These are phyloP conservation scores for Raffaelea albimanens DNA, from an alignment of 2,329 filamentous ascomycete species.

Conservation along the genomic window DNA sequence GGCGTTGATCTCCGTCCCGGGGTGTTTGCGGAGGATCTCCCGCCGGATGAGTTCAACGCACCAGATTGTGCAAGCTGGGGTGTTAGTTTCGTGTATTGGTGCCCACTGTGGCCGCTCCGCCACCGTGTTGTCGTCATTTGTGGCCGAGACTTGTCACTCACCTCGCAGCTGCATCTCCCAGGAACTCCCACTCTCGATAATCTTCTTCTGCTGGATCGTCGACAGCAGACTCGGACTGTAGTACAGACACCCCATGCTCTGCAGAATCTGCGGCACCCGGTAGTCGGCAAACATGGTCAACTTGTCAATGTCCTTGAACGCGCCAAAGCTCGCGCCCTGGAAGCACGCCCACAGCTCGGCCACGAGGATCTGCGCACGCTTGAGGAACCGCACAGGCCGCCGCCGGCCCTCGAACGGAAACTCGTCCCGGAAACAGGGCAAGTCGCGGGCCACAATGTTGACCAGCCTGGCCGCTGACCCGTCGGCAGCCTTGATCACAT, in stretches of 20 bases:
- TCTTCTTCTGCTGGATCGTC: constrained; percentile 54
- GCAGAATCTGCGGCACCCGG: constrained; percentile 86
- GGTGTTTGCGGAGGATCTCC: constrained; percentile 67
- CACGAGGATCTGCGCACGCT: constrained; percentile 90
- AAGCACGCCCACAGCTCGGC: constrained; percentile 97
- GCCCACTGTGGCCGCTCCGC: no score
- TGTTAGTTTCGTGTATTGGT: no score
- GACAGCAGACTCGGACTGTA: constrained; percentile 74
- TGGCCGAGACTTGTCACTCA: no score
- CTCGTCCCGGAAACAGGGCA: constrained; percentile 80
- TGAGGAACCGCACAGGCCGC: constrained; percentile 69
- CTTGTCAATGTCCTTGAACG: constrained; percentile 83
- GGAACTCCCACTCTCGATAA: constrained; percentile 59
- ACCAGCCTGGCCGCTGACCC: constrained; percentile 77
- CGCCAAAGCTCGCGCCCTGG: constrained; percentile 66
- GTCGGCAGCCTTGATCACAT: constrained; percentile 64
- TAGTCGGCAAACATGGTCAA: constrained; percentile 99
- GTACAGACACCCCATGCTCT: constrained; percentile 69
- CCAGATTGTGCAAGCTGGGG: constrained; percentile 91
- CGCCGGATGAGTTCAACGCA: constrained; percentile 80
- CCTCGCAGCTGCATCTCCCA: constrained; percentile 86
- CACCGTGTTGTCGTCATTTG: no score
- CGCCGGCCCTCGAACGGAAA: constrained; percentile 62
- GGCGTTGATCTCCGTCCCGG: constrained; percentile 67
- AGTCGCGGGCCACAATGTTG: constrained; percentile 73